Evolutionary conservation across 768 basidiomycete genomes (phyloP), one percentile per base, ranked within the genome.

Genomic region (Lepiota subincarnata): DNA sequence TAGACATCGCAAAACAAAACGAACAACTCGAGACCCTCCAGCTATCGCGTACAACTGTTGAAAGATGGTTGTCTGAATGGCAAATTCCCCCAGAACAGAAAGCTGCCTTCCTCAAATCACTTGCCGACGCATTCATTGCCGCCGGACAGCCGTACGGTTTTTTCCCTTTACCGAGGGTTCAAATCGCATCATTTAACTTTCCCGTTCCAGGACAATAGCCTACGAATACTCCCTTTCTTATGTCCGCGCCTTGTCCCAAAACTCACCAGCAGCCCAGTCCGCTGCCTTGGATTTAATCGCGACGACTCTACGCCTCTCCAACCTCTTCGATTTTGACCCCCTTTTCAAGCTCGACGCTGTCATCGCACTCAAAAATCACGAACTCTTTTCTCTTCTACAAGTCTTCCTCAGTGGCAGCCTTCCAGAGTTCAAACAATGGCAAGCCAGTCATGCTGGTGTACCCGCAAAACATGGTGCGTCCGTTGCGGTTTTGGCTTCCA

Each of bases 61-160:
- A 89, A 64, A 83, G 77, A 63, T 92, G 89, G 89, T 65, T 90
- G 22, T 73, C 78, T 13, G 88, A 91, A 60, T 92, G 90, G 90
- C 76, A 78, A 14, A 72, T 89, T 50, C 70, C 82, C 2, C 58
- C 74, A 4, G 78, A 82, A 49, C 80, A 87, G 55, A 88, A 87
- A 62, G 75, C 79, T 49, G 69, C 70, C 1, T 88, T 92, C 68
- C 67, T 89, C 42, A 84, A 86, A 60, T 73, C 67, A 3, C 74
- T 92, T 50, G 80, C 80, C 0, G 78, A 81, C 57, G 77, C 80
- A 2, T 84, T 81, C 57, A 64, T 72, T n/a, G 76, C 80, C 60
- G 69, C 79, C 4, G 81, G 75, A 4, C 74, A 86, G 66, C 65
- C 64, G 91, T 91, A 63, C 59, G 86, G 75, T 28, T 47, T 50